Evolutionary conservation across 768 basidiomycete genomes (phyloP).

Genomic region (Leucogyrophana mollusca): DNA sequence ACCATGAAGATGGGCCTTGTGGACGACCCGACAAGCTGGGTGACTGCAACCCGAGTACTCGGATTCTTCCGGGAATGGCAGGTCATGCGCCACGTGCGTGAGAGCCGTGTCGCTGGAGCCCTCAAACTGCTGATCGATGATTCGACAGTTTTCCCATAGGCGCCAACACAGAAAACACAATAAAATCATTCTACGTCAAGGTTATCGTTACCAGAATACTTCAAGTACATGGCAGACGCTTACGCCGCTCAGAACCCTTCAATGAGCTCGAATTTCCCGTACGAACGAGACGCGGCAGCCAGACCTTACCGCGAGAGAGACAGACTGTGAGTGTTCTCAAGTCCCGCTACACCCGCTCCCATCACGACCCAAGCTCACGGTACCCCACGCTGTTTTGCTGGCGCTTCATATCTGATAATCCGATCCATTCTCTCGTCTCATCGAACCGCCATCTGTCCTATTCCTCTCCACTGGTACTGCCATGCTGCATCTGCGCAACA

Average conservation of each 20-base stretch:
- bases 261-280: background rate
- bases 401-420: conserved; percentile 14
- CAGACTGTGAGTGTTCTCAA: conserved; percentile 32
- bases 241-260: background rate
- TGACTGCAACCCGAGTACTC: too few species aligned
- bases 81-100: conserved; percentile 6
- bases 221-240: conserved; percentile 1
- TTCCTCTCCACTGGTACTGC: background rate
- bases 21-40: too few species aligned
- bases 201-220: conserved; percentile 1
- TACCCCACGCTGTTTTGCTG: conserved; percentile 5
- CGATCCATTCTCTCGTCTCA: conserved; percentile 1
- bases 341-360: conserved; percentile 13
- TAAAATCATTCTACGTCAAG: background rate
- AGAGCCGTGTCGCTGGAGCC: conserved; percentile 6
- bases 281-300: conserved; percentile 18
- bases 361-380: conserved; percentile 12
- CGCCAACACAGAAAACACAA: conserved; percentile 4
- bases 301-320: conserved; percentile 31
- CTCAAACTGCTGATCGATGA: conserved; percentile 3
- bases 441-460: background rate
- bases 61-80: too few species aligned
- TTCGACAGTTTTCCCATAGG: conserved; percentile 4
- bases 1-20: too few species aligned
- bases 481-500: conserved; percentile 28